Conservation (phyloP, 345 rosid species). For the Salix exigua region DNA sequence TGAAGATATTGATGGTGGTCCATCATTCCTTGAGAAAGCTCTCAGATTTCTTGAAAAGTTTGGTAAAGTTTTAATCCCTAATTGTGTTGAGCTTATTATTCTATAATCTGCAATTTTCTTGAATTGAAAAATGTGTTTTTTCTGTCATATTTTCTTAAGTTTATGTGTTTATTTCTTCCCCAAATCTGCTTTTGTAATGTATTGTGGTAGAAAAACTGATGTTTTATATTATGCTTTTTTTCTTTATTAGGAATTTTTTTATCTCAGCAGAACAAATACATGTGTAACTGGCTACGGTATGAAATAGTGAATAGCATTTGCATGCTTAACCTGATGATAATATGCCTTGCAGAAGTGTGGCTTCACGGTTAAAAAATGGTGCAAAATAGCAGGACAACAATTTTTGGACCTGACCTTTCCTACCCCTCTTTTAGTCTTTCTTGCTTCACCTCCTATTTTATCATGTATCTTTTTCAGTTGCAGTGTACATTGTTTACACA, state of each 20-base stretch:
- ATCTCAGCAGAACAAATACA: neutral
- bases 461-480: neutral
- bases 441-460: neutral
- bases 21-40: conserved; percentile 98
- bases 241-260: too few relatives aligned
- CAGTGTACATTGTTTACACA: neutral
- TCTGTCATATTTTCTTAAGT: neutral
- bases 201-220: neutral
- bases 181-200: neutral
- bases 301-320: neutral
- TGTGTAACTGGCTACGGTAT: neutral
- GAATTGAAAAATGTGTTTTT: neutral
- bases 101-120: conserved; percentile 1
- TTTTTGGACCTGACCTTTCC: neutral
- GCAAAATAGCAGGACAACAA: neutral
- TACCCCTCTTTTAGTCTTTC: neutral
- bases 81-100: conserved; percentile 4
- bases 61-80: conserved; percentile 51
- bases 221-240: neutral
- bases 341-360: neutral
- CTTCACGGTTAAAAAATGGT: neutral
- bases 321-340: neutral
- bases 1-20: conserved; percentile 98
- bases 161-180: too few relatives aligned
- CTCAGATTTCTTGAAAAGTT: conserved; percentile 85